Evolutionary conservation across 805 yeast genomes (phyloP).

Genomic region (Metschnikowia bowlesiae): DNA sequence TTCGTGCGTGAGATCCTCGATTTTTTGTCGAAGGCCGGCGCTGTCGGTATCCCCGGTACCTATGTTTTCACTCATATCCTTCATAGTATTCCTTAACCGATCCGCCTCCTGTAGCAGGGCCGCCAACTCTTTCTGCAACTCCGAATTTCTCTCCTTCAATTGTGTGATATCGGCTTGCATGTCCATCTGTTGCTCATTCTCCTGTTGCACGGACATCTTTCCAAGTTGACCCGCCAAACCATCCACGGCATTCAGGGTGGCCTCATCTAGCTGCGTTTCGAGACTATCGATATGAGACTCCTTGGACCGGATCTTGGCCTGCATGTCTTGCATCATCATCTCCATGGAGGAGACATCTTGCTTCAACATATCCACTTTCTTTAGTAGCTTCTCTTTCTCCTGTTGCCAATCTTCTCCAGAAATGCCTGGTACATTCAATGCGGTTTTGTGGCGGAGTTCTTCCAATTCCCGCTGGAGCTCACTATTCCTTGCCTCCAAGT

Average conservation of each 20-base stretch:
- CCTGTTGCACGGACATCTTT: constrained; percentile 6
- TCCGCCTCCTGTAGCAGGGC: background rate
- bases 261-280: constrained; percentile 12
- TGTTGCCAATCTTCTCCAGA: background rate
- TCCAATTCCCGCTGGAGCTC: background rate
- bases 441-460: background rate
- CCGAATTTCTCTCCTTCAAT: constrained; percentile 2
- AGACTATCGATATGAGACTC: constrained; percentile 13
- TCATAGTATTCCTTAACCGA: background rate
- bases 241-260: constrained; percentile 2
- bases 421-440: background rate
- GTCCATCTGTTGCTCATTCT: constrained; percentile 1
- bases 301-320: constrained; percentile 11
- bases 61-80: background rate
- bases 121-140: background rate
- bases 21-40: constrained; percentile 3
- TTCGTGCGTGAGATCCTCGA: constrained; percentile 29
- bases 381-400: constrained; percentile 6
- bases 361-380: constrained; percentile 11
- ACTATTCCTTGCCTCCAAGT: background rate
- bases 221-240: constrained; percentile 7
- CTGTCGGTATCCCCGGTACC: background rate
- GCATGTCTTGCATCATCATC: constrained; percentile 13
- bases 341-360: constrained; percentile 17
- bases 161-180: constrained; percentile 6